Evolutionary conservation across 805 yeast species (phyloP).

Genomic region (Wickerhamomyces bisporus): DNA sequence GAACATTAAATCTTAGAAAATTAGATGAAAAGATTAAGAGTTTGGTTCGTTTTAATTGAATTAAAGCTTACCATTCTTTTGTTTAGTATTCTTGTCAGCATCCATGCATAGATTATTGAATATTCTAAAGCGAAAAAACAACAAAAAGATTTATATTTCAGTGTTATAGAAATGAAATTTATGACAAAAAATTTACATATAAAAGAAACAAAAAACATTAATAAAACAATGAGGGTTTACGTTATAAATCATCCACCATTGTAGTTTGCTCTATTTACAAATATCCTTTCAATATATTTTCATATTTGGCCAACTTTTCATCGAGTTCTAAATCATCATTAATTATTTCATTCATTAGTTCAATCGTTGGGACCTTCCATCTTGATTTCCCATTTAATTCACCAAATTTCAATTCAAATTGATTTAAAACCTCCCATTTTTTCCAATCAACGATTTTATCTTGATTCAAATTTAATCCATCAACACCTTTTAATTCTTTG

Average conservation of each 20-base stretch:
- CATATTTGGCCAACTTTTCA: not conserved
- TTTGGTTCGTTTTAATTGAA: too few species aligned
- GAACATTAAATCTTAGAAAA: conserved; percentile 30
- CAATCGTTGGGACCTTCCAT: conserved; percentile 45
- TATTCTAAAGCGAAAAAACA: not conserved
- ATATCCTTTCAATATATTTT: not conserved
- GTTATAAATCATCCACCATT: too few species aligned
- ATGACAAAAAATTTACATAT: too few species aligned
- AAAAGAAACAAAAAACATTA: too few species aligned
- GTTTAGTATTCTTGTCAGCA: too few species aligned
- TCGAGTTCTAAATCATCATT: conserved; percentile 1
- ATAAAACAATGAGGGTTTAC: too few species aligned
- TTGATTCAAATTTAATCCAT: conserved; percentile 21
- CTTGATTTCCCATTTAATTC: conserved; percentile 44
- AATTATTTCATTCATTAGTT: conserved; percentile 43
- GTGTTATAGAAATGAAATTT: not conserved
- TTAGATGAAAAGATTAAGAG: too few species aligned
- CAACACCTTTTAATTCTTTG: conserved; percentile 27
- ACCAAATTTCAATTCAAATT: conserved; percentile 49
- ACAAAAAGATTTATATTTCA: too few species aligned
- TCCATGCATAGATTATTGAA: conserved; percentile 1
- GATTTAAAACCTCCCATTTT: conserved; percentile 59
- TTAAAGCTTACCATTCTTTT: too few species aligned
- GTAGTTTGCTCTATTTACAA: too few species aligned
- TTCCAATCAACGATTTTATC: conserved; percentile 46